phyloP scores from a whole-genome alignment of 139 green algal species.

The Micractinium conductrix region DNA sequence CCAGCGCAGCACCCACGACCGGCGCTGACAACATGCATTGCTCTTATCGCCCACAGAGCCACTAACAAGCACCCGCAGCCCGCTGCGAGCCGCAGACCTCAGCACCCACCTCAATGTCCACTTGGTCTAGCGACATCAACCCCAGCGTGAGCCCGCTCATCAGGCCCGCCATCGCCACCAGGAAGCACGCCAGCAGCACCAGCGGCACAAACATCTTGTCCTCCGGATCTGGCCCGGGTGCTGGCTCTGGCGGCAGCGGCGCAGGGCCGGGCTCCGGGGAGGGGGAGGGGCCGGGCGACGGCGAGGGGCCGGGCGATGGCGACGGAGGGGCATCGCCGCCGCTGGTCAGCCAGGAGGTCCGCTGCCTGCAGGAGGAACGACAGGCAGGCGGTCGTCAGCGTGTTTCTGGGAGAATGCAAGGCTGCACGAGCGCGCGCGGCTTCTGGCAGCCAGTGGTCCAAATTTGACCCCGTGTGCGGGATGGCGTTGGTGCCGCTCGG shows the following conservation, averaged over 20 bases:
- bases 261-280: not conserved
- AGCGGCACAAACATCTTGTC: not conserved
- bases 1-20: no score
- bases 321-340: no score
- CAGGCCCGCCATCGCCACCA: slow-evolving; percentile 13
- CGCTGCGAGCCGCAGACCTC: no score
- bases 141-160: slow-evolving; percentile 34
- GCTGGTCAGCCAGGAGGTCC: not conserved
- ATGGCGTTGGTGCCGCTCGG: no score
- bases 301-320: not conserved
- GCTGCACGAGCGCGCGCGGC: no score
- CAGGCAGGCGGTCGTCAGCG: no score
- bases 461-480: no score
- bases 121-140: slow-evolving; percentile 64
- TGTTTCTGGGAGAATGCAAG: not conserved
- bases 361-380: not conserved
- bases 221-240: not conserved
- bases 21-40: no score
- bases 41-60: no score
- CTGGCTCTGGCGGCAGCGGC: not conserved
- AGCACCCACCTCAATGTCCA: slow-evolving; percentile 66
- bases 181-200: slow-evolving; percentile 12
- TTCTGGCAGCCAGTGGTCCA: not conserved
- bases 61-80: no score
- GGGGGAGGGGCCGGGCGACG: not conserved